phyloP scores from a whole-genome alignment of 2,329 filamentous ascomycete species.

The Claviceps quebecensis region DNA sequence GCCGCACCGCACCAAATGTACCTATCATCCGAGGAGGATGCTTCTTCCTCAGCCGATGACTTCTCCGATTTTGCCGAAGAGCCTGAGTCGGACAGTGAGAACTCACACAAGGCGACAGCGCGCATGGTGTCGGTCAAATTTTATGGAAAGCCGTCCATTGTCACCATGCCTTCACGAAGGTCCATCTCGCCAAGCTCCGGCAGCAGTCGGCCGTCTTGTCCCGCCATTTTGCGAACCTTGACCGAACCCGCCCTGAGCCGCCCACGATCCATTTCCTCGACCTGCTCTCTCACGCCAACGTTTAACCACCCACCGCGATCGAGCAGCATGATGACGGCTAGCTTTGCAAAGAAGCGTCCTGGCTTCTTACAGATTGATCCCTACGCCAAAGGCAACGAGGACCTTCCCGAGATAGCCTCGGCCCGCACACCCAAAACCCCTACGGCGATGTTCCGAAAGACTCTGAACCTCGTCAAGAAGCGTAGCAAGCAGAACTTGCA shows the following conservation, averaged over 20 bases:
- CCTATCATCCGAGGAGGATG: conserved; percentile 52
- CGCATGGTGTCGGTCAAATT: conserved; percentile 45
- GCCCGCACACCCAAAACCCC: conserved; percentile 29
- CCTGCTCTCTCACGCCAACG: conserved; percentile 17
- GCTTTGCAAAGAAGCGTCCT: conserved; percentile 25
- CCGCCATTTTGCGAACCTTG: conserved; percentile 16
- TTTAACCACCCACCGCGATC: conserved; percentile 26
- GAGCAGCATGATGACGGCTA: conserved; percentile 26
- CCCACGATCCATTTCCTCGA: conserved; percentile 19
- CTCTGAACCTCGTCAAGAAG: conserved; percentile 40
- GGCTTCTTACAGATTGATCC: conserved; percentile 42
- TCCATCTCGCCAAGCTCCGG: conserved; percentile 29
- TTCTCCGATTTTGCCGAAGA: conserved; percentile 37
- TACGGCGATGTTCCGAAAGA: conserved; percentile 36
- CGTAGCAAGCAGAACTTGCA: conserved; percentile 37
- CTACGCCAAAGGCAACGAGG: conserved; percentile 26
- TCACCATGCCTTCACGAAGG: conserved; percentile 31
- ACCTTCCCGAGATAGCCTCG: conserved; percentile 13
- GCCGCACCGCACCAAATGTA: conserved; percentile 44
- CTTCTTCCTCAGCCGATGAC: conserved; percentile 46
- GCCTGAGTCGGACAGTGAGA: conserved; percentile 30
- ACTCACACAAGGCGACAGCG: conserved; percentile 17
- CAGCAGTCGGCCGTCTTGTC: conserved; percentile 11
- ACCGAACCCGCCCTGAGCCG: conserved; percentile 19
- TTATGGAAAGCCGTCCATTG: conserved; percentile 43